phyloP scores from a whole-genome alignment of 1,284 basidiomycete species.

The Coniferiporia sulphurascens region DNA sequence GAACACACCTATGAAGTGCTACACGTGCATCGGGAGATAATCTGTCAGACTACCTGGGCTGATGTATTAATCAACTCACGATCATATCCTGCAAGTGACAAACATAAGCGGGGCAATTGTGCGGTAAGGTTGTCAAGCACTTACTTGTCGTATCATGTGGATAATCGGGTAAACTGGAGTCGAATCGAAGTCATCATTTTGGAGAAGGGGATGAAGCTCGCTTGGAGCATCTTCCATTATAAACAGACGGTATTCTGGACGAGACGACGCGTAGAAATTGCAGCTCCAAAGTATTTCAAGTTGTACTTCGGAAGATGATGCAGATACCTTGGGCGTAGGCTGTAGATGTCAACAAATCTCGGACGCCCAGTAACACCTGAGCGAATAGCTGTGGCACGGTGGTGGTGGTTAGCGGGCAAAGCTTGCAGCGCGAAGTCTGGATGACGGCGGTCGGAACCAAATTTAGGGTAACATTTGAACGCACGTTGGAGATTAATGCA shows the following conservation, averaged over 20 bases:
- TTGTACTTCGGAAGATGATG: background rate
- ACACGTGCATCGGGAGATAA: constrained; percentile 7
- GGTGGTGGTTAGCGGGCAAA: no score
- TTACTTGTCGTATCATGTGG: constrained; percentile 58
- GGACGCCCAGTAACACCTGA: no score
- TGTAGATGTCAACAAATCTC: no score
- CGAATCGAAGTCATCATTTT: constrained; percentile 42
- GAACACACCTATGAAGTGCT: constrained; percentile 60
- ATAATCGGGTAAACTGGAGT: constrained; percentile 71
- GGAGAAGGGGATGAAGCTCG: constrained; percentile 34
- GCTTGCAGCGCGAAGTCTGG: no score
- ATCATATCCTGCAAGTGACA: constrained; percentile 46
- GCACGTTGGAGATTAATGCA: no score
- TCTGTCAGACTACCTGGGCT: background rate
- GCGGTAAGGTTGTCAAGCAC: constrained; percentile 19
- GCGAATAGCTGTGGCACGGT: no score
- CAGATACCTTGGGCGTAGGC: no score
- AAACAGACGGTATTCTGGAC: background rate
- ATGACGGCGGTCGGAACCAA: no score
- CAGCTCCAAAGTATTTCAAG: background rate
- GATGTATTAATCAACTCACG: constrained; percentile 32
- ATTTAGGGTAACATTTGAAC: no score
- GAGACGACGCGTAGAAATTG: no score
- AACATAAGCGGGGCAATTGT: constrained; percentile 15
- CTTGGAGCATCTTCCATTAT: background rate